A percentile compares a stretch with the other conserved stretches of the same genome.
Evolutionary conservation across 768 basidiomycete species (phyloP).

Genomic region (Amanita pallidorosea): DNA sequence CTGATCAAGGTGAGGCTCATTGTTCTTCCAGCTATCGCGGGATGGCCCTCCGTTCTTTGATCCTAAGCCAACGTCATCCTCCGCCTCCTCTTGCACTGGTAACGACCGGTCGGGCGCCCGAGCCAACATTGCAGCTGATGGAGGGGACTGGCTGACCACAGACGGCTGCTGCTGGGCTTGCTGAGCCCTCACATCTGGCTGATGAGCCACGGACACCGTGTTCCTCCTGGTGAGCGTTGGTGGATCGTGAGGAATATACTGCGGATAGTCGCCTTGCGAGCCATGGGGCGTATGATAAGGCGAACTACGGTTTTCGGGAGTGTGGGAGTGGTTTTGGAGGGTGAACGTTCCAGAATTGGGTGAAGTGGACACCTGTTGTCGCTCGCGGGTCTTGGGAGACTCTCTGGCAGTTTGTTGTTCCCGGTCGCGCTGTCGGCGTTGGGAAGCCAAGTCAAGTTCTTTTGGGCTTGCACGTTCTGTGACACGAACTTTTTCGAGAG

Average conservation of each 20-base stretch:
- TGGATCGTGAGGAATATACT: slow-evolving; percentile 38
- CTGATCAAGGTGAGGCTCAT: slow-evolving; percentile 9
- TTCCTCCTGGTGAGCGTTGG: slow-evolving; percentile 21
- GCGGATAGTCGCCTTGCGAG: slow-evolving; percentile 29
- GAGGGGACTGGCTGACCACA: slow-evolving; percentile 41
- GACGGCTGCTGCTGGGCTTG: slow-evolving; percentile 20
- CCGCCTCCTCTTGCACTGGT: slow-evolving; percentile 68
- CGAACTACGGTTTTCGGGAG: slow-evolving; percentile 41
- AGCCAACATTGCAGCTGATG: slow-evolving; percentile 37
- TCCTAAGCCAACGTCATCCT: slow-evolving; percentile 41
- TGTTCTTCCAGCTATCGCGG: slow-evolving; percentile 22
- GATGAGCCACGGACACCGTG: slow-evolving; percentile 9
- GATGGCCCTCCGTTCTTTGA: slow-evolving; percentile 20
- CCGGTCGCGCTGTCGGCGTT: slow-evolving; percentile 24
- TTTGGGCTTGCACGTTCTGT: slow-evolving; percentile 47
- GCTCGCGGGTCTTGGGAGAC: slow-evolving; percentile 33
- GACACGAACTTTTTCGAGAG: slow-evolving; percentile 42
- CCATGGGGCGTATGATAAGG: slow-evolving; percentile 32
- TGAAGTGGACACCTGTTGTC: slow-evolving; percentile 24
- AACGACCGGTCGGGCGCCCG: slow-evolving; percentile 65
- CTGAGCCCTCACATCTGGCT: not conserved
- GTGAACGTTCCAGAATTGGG: slow-evolving; percentile 20
- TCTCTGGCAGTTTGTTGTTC: slow-evolving; percentile 35
- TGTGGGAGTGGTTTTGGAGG: slow-evolving; percentile 30
- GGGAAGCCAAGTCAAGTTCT: slow-evolving; percentile 31